These are phyloP conservation scores for Triangularia verruculosa DNA, from an alignment of 2,329 filamentous ascomycete genomes.

Conservation along the genomic window DNA sequence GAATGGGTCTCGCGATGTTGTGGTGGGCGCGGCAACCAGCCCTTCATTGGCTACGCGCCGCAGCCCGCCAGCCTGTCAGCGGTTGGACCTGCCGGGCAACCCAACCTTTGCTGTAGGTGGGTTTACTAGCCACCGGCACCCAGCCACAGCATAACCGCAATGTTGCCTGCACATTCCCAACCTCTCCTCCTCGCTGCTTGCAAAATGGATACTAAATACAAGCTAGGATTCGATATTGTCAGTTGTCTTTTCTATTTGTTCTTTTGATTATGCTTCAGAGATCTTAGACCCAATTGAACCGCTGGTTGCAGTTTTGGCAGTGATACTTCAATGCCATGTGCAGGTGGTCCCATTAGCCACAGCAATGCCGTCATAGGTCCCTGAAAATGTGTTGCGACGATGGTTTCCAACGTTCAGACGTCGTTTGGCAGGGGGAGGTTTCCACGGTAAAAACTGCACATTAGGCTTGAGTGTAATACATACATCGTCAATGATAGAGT, in stretches of 20 bases:
- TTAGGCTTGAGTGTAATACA: neutral
- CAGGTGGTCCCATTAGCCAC: neutral
- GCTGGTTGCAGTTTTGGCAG: neutral
- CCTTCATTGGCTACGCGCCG: constrained; percentile 36
- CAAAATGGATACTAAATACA: neutral
- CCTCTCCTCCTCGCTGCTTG: neutral
- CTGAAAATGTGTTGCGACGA: neutral
- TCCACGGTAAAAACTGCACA: neutral
- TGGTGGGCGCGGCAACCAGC: constrained; percentile 35
- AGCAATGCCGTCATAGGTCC: neutral
- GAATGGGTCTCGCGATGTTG: constrained; percentile 39
- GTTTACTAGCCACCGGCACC: constrained; percentile 1
- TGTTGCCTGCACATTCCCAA: neutral
- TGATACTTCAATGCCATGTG: neutral
- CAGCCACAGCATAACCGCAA: constrained; percentile 21
- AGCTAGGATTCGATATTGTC: neutral
- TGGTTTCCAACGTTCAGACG: neutral
- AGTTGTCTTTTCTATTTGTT: neutral
- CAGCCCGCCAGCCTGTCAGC: constrained; percentile 13
- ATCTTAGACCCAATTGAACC: neutral
- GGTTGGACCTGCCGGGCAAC: constrained; percentile 36
- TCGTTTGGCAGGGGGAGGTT: neutral
- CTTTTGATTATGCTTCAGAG: neutral
- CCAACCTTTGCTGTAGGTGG: constrained; percentile 24
- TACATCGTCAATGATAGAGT: neutral